These are phyloP conservation scores for Dalbergia cultrata DNA, from an alignment of 306 rosid genomes.

Conservation along the genomic window DNA sequence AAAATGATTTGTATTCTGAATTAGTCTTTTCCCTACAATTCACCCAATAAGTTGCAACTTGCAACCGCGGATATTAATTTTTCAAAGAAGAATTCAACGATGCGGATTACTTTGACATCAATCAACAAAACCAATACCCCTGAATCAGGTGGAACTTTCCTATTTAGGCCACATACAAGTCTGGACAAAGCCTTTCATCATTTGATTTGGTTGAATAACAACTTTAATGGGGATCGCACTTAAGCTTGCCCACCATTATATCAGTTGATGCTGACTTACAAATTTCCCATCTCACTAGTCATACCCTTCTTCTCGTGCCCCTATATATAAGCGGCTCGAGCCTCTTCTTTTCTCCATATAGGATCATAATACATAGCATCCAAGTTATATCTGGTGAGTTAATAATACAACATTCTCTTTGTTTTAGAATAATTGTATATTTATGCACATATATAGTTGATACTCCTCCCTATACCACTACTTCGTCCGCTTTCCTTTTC, in stretches of 20 bases:
- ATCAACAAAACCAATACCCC: conserved; percentile 14
- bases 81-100: not conserved
- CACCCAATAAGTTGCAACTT: not conserved
- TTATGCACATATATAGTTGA: not conserved
- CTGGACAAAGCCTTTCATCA: conserved; percentile 37
- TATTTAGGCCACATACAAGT: conserved; percentile 45
- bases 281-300: conserved; percentile 9
- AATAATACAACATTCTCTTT: not conserved
- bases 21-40: not conserved
- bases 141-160: conserved; percentile 49
- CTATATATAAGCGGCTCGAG: conserved; percentile 55
- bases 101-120: not conserved
- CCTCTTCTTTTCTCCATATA: conserved; percentile 35
- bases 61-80: not conserved
- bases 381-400: conserved; percentile 34
- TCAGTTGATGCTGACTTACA: conserved; percentile 35
- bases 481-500: not conserved
- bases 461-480: not conserved
- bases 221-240: conserved; percentile 60
- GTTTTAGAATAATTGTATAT: not conserved
- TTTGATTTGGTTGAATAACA: conserved; percentile 32
- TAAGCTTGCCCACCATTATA: conserved; percentile 52
- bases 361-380: not conserved
- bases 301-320: conserved; percentile 17
- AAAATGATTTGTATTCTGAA: too few species aligned